Evolutionary conservation across 306 rosid species (phyloP).

Genomic region (Potentilla sterilis): DNA sequence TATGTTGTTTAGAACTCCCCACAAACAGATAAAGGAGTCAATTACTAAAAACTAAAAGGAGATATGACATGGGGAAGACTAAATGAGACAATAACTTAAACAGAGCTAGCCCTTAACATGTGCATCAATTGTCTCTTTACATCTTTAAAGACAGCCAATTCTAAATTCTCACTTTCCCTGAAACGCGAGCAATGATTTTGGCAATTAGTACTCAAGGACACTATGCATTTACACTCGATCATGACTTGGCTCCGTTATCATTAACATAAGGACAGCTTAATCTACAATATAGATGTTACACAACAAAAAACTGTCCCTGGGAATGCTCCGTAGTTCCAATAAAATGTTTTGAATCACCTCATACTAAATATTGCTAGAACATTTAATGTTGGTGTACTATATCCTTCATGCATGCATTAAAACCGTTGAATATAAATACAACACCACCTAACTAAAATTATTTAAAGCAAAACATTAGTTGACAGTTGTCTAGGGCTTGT

Average conservation of each 20-base stretch:
- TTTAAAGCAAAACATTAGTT: not conserved
- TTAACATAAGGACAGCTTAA: not conserved
- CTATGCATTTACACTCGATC: not conserved
- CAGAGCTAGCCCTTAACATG: not conserved
- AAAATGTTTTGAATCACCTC: not conserved
- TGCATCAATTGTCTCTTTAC: not conserved
- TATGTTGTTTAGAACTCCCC: not conserved
- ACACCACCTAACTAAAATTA: not conserved
- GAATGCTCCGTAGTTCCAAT: not conserved
- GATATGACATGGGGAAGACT: not conserved
- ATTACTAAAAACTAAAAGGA: not conserved
- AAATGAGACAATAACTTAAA: not conserved
- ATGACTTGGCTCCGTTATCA: no score
- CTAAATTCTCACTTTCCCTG: not conserved
- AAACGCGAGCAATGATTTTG: not conserved
- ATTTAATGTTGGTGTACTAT: not conserved
- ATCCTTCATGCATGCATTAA: not conserved
- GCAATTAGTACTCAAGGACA: not conserved
- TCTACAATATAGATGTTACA: no score
- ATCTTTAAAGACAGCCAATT: not conserved
- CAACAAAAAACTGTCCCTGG: not conserved
- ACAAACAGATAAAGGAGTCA: not conserved
- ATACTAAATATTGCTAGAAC: not conserved
- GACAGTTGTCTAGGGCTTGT: not conserved
- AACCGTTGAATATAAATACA: not conserved